These are phyloP conservation scores for Carnegiea gigantea DNA, from an alignment of 179 eudicot species.

Conservation along the genomic window DNA sequence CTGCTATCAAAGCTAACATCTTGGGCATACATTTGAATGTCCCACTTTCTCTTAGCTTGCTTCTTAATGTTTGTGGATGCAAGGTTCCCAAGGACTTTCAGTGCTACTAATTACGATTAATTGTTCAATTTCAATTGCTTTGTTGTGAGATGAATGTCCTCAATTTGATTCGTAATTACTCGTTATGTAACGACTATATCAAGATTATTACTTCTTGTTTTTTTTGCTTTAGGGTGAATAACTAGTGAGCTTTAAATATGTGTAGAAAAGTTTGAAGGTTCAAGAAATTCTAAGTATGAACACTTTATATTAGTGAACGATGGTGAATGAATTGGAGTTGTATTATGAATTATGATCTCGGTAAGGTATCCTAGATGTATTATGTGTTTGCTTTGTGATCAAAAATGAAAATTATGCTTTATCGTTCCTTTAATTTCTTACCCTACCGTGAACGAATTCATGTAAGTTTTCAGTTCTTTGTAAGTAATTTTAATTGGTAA, in stretches of 20 bases:
- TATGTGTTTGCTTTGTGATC: too few species aligned
- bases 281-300: background rate
- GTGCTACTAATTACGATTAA: background rate
- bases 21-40: conserved; percentile 45
- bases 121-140: background rate
- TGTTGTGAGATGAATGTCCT: background rate
- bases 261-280: background rate
- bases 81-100: conserved; percentile 31
- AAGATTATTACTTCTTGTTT: background rate
- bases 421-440: too few species aligned
- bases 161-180: background rate
- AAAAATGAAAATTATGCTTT: too few species aligned
- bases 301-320: background rate
- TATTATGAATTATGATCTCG: too few species aligned
- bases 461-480: too few species aligned
- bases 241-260: background rate
- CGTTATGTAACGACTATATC: background rate
- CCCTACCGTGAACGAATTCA: too few species aligned
- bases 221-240: background rate
- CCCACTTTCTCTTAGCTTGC: conserved; percentile 45
- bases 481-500: too few species aligned
- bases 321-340: background rate
- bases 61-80: conserved; percentile 49
- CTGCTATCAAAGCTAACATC: conserved; percentile 45
- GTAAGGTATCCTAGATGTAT: background rate